Percentiles rank a stretch among this genome's conserved stretches.
phyloP scores from a whole-genome alignment of 2,329 filamentous ascomycete species.

The Metarhizium brunneum region DNA sequence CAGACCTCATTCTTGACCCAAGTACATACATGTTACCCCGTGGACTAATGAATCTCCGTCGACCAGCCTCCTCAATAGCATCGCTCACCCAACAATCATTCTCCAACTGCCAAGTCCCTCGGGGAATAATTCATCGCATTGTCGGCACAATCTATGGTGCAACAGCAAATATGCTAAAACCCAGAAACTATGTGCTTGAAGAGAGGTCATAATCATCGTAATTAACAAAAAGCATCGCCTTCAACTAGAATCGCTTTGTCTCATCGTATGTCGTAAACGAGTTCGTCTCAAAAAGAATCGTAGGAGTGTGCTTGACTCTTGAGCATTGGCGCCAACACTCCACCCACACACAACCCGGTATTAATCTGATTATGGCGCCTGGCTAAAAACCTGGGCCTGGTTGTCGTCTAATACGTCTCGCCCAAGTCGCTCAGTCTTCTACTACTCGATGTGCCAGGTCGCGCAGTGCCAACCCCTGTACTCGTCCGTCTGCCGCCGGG shows the following conservation, averaged over 20 bases:
- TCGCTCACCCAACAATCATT: neutral
- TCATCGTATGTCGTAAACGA: slow-evolving; percentile 6
- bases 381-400: too few relatives aligned
- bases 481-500: slow-evolving; percentile 34
- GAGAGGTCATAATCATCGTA: slow-evolving; percentile 6
- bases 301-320: slow-evolving; percentile 1
- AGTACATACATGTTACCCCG: neutral
- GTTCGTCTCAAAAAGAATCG: slow-evolving; percentile 5
- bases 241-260: slow-evolving; percentile 1
- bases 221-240: slow-evolving; percentile 3
- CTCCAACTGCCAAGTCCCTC: neutral
- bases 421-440: slow-evolving; percentile 40
- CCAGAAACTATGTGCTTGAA: slow-evolving; percentile 3
- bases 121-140: neutral
- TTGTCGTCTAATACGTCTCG: slow-evolving; percentile 38
- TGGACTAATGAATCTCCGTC: neutral
- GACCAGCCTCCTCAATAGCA: neutral
- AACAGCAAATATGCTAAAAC: neutral
- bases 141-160: neutral
- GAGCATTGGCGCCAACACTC: slow-evolving; percentile 6
- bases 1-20: neutral
- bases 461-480: slow-evolving; percentile 23
- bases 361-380: neutral
- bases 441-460: slow-evolving; percentile 23
- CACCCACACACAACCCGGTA: slow-evolving; percentile 1